phyloP scores from a whole-genome alignment of 352 stramenopile genomes.

The Pythium diclinum region DNA sequence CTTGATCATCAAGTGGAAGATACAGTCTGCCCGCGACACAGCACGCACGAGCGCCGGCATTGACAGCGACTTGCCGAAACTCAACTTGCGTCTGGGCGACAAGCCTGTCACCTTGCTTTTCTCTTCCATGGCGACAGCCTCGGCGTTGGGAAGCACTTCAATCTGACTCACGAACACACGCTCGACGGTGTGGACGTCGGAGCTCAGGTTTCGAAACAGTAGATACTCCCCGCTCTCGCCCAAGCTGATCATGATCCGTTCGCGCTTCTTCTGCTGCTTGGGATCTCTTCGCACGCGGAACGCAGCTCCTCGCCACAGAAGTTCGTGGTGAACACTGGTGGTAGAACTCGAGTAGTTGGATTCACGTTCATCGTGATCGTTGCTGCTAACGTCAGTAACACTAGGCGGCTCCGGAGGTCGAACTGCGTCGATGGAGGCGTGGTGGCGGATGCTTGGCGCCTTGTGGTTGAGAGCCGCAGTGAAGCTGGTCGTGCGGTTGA shows the following conservation, averaged over 20 bases:
- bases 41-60: constrained; percentile 14
- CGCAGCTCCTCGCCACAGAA: constrained; percentile 12
- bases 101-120: not conserved
- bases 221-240: constrained; percentile 39
- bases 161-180: constrained; percentile 46
- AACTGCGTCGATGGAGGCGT: not conserved
- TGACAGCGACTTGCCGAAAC: constrained; percentile 7
- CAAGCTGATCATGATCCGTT: constrained; percentile 35
- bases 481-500: constrained; percentile 6
- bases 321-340: not conserved
- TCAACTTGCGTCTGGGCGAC: not conserved
- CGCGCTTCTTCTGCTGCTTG: constrained; percentile 29
- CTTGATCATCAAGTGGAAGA: constrained; percentile 41
- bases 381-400: not conserved
- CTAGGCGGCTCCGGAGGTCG: constrained; percentile 4
- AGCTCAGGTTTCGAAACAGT: constrained; percentile 35
- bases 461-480: not conserved
- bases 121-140: not conserved
- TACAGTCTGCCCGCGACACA: constrained; percentile 22
- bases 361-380: not conserved
- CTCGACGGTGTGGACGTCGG: constrained; percentile 27
- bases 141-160: constrained; percentile 26
- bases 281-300: constrained; percentile 25
- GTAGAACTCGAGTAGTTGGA: not conserved
- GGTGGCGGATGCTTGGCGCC: not conserved